Evolutionary conservation across 2,329 filamentous ascomycete species (phyloP).

Genomic region (Diaporthe australafricana): DNA sequence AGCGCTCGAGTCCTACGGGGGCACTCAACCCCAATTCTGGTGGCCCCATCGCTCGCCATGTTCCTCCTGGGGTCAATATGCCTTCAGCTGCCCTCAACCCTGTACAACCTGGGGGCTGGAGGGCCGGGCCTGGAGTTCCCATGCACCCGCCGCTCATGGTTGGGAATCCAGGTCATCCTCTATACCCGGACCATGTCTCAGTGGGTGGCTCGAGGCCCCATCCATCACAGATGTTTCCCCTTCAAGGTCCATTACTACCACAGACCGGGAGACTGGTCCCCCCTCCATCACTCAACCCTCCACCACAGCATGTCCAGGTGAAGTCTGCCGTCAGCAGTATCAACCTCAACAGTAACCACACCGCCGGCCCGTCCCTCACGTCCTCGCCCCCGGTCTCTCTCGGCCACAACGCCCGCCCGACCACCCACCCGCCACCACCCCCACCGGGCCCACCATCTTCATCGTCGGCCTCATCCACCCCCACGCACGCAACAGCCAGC

Average conservation of each 20-base stretch:
- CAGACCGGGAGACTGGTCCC: neutral
- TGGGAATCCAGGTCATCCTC: neutral
- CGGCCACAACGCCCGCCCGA: neutral
- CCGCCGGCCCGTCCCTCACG: neutral
- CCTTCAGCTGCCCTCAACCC: neutral
- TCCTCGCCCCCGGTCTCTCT: neutral
- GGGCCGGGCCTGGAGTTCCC: neutral
- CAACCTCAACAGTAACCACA: neutral
- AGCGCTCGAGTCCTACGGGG: neutral
- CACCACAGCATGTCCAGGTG: neutral
- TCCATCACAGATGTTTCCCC: constrained; percentile 16
- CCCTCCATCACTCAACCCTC: constrained; percentile 1
- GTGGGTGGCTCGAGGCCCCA: constrained; percentile 9
- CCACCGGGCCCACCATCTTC: neutral
- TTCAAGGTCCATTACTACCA: neutral
- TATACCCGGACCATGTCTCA: neutral
- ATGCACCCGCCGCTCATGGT: neutral
- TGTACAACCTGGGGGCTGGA: neutral
- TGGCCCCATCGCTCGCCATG: neutral
- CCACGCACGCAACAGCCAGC: neutral
- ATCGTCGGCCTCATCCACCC: constrained; percentile 16
- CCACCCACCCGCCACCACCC: neutral
- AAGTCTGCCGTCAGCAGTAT: neutral
- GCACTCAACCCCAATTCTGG: neutral
- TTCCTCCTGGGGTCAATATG: neutral